Evolutionary conservation across 1,284 basidiomycete genomes (phyloP), one percentile per base, ranked within the genome.

Genomic region (Hymenochaete sp.): DNA sequence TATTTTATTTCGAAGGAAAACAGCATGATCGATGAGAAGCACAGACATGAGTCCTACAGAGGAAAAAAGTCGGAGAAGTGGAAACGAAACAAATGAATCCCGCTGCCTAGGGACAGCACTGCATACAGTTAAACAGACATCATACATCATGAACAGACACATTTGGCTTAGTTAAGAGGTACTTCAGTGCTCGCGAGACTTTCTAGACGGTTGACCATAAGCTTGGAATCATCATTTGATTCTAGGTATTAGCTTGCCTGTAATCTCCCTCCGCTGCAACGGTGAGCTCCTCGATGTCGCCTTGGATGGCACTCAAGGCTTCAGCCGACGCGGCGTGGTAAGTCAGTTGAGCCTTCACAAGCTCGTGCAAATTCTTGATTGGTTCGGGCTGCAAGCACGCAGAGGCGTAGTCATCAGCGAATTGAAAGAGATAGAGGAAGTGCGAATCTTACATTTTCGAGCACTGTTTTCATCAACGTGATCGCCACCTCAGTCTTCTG

Each of bases 401-500:
- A 35, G 5, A 35, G 14, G 13, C 13, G 21, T 35, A 28, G 32
- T 26, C 28, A 18, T 25, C 13, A n/a, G 27, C 28, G 40, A 29
- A 26, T 29, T 31, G 9, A 46, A 38, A 42, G n/a, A n/a, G n/a
- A n/a, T n/a, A n/a, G n/a, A 36, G 36, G 9, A 32, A 44, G 35
- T 28, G 44, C 45, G 18, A 1, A 21, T 70, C 84, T 42, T 54
- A 92, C 88, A 67, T 97, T 96, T 59, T 98, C 93, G 35, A 98
- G 75, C 10, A 98, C 93, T 32, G 88, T 85, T 74, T 98, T 96
- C 95, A 98, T 98, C 49, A 96, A 75, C 10, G 88, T 91, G 60
- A 98, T 98, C 1, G 95, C 95, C 29, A 95, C 89, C 66, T 98
- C 95, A 18, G 95, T 98, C 70, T 91, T 93, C 62, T 93, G 90